These are phyloP conservation scores for Yarrowia bubula DNA, from an alignment of 805 yeast species.

Conservation along the genomic window DNA sequence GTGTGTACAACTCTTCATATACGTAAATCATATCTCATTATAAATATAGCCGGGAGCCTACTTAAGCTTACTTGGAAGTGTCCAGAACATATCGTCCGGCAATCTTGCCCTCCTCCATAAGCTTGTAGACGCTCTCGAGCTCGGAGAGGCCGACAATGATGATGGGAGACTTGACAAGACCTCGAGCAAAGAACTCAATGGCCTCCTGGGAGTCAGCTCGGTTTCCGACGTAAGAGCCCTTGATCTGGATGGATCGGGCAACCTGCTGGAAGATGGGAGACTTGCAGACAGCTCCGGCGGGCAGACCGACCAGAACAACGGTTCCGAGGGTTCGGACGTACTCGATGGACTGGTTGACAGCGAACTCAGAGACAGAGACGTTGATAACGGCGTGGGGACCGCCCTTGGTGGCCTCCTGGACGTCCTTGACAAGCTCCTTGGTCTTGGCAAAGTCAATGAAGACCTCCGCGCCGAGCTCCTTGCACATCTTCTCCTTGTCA, in stretches of 20 bases:
- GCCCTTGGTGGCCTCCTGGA: slow-evolving; percentile 59
- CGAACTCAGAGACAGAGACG: slow-evolving; percentile 69
- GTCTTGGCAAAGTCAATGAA: slow-evolving; percentile 58
- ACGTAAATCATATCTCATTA: neutral
- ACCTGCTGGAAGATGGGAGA: slow-evolving; percentile 73
- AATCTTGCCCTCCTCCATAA: slow-evolving; percentile 82
- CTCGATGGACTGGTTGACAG: slow-evolving; percentile 59
- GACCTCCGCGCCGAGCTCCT: slow-evolving; percentile 63
- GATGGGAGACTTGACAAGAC: slow-evolving; percentile 70
- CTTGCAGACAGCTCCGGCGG: slow-evolving; percentile 71
- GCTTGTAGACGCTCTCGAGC: slow-evolving; percentile 63
- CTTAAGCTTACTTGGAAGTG: slow-evolving; percentile 51
- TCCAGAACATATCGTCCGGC: slow-evolving; percentile 89
- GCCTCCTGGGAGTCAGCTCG: slow-evolving; percentile 85
- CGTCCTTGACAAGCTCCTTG: slow-evolving; percentile 55
- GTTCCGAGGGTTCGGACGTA: slow-evolving; percentile 68
- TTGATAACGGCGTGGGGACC: slow-evolving; percentile 77
- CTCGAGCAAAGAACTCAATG: slow-evolving; percentile 68
- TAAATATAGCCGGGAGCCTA: neutral
- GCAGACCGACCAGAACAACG: slow-evolving; percentile 71
- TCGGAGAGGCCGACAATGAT: slow-evolving; percentile 72
- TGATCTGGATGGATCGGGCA: slow-evolving; percentile 66
- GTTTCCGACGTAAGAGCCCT: slow-evolving; percentile 86
- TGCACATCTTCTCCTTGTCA: slow-evolving; percentile 55
- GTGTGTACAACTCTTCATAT: neutral